Conservation (phyloP, 805 yeast species). For the Zygosaccharomyces lentus region DNA sequence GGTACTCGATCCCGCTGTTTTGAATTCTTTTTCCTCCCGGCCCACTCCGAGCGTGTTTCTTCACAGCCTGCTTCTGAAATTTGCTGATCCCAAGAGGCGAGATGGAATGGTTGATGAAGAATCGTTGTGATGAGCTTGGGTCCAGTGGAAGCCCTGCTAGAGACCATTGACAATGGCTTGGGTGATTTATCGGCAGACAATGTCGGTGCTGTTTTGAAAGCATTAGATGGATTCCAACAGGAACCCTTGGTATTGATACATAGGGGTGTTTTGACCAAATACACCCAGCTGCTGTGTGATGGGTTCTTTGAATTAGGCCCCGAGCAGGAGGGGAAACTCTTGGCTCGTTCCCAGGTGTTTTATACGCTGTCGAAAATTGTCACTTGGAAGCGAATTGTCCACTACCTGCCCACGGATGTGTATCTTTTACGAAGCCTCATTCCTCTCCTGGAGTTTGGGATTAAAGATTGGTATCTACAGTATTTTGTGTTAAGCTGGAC, state of each 20-base stretch:
- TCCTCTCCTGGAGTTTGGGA: slow-evolving; percentile 14
- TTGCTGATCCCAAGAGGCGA: background rate
- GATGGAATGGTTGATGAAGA: background rate
- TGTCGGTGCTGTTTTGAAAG: slow-evolving; percentile 8
- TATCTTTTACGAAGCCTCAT: slow-evolving; percentile 42
- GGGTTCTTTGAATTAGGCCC: slow-evolving; percentile 4
- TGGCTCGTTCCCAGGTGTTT: slow-evolving; percentile 36
- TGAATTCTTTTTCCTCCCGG: no score
- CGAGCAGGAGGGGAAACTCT: background rate
- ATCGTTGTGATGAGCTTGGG: slow-evolving; percentile 1
- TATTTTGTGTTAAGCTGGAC: slow-evolving; percentile 66
- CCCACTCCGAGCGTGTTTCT: no score
- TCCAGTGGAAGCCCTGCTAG: slow-evolving; percentile 8
- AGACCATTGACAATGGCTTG: slow-evolving; percentile 13
- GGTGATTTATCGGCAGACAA: slow-evolving; percentile 4
- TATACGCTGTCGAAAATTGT: slow-evolving; percentile 64
- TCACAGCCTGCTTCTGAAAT: background rate
- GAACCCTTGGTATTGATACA: slow-evolving; percentile 21
- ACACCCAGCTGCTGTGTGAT: slow-evolving; percentile 4
- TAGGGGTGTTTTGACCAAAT: slow-evolving; percentile 2
- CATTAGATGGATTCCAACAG: slow-evolving; percentile 26
- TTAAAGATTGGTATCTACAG: slow-evolving; percentile 42
- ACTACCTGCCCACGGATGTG: slow-evolving; percentile 58
- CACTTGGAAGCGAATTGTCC: slow-evolving; percentile 57
- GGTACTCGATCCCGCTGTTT: no score